Evolutionary conservation across 495 filamentous ascomycete species (phyloP).

Genomic region (Xylaria bambusicola): DNA sequence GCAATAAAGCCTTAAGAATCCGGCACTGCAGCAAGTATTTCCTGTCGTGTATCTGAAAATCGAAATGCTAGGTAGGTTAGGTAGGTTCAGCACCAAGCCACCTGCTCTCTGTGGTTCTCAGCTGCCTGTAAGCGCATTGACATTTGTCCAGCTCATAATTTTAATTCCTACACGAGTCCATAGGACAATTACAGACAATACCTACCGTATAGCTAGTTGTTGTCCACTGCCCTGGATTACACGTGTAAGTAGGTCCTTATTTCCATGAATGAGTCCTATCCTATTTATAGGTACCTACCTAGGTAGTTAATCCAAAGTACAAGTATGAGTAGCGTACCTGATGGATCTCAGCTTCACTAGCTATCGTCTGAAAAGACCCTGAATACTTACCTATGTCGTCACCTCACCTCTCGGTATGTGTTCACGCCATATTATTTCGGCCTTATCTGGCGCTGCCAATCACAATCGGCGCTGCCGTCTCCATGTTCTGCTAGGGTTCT

Average conservation of each 20-base stretch:
- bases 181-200: neutral
- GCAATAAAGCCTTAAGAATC: too few relatives aligned
- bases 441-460: too few relatives aligned
- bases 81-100: too few relatives aligned
- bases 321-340: too few relatives aligned
- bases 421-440: neutral
- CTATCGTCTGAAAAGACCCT: neutral
- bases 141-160: neutral
- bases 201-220: neutral
- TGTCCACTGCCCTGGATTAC: neutral
- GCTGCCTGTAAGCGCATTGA: too few relatives aligned
- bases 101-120: too few relatives aligned
- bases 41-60: too few relatives aligned
- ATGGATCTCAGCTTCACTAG: constrained; percentile 1
- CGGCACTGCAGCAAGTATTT: too few relatives aligned
- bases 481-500: constrained; percentile 8
- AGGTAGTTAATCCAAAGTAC: too few relatives aligned
- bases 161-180: neutral
- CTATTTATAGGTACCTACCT: neutral
- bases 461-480: neutral
- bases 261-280: neutral
- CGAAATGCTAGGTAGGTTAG: too few relatives aligned
- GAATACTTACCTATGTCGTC: neutral
- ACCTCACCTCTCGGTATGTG: neutral
- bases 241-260: neutral